phyloP scores from a whole-genome alignment of 768 basidiomycete genomes.

The Kwoniella mangroviensis region DNA sequence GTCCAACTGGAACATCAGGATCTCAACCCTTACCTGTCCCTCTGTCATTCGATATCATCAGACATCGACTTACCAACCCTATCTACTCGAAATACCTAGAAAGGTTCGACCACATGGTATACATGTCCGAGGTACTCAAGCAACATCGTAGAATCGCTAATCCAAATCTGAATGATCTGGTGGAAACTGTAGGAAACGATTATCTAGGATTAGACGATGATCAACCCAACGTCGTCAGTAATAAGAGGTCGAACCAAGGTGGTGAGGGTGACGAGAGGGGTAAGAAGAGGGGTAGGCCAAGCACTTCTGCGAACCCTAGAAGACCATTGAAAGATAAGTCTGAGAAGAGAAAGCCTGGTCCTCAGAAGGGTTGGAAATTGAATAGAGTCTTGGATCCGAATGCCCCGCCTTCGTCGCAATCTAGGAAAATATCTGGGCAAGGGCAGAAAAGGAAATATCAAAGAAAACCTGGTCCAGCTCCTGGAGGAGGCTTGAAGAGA shows the following conservation, averaged over 20 bases:
- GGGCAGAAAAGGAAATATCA: slow-evolving; percentile 26
- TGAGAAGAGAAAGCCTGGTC: slow-evolving; percentile 45
- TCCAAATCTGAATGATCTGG: slow-evolving; percentile 36
- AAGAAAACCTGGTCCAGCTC: slow-evolving; percentile 7
- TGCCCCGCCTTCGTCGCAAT: neutral
- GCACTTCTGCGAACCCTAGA: neutral
- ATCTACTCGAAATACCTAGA: slow-evolving; percentile 40
- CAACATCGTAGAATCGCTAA: slow-evolving; percentile 21
- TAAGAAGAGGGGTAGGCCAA: slow-evolving; percentile 16
- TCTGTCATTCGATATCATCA: slow-evolving; percentile 32
- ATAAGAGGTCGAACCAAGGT: slow-evolving; percentile 13
- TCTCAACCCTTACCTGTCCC: slow-evolving; percentile 27
- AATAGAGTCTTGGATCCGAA: slow-evolving; percentile 20
- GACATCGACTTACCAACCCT: slow-evolving; percentile 37
- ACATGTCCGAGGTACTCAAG: slow-evolving; percentile 32
- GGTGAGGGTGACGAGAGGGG: slow-evolving; percentile 6
- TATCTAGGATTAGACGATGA: slow-evolving; percentile 42
- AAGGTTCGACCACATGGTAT: slow-evolving; percentile 45
- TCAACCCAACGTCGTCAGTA: slow-evolving; percentile 2
- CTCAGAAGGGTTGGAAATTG: slow-evolving; percentile 46
- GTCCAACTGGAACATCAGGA: slow-evolving; percentile 11
- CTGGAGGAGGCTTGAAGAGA: slow-evolving; percentile 11
- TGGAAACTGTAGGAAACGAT: slow-evolving; percentile 37
- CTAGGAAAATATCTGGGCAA: neutral
- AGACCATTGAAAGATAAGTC: slow-evolving; percentile 1